These are phyloP conservation scores for Neofusicoccum laricinum DNA, from an alignment of 2,329 filamentous ascomycete species.

Conservation along the genomic window DNA sequence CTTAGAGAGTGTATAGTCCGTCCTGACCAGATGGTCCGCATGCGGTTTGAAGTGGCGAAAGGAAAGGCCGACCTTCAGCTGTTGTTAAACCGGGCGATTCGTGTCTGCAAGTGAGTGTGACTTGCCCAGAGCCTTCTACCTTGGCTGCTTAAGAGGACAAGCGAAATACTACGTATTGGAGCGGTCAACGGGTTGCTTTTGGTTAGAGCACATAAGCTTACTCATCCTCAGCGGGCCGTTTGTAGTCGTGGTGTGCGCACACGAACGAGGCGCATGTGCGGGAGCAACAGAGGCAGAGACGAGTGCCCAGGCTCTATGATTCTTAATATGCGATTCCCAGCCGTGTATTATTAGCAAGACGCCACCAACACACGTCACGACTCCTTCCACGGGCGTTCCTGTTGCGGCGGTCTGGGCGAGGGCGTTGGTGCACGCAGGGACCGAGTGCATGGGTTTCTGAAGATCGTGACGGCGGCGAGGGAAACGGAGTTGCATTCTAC, in stretches of 20 bases:
- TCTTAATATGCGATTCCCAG: background rate
- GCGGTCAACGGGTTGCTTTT: background rate
- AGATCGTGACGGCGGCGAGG: background rate
- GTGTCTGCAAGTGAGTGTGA: no score
- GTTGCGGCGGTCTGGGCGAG: background rate
- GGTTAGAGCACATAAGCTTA: conserved; percentile 1
- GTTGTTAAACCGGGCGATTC: no score
- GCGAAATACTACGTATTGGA: no score
- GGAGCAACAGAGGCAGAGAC: background rate
- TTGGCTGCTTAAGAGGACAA: no score
- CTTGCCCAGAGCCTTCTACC: no score
- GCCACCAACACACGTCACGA: background rate
- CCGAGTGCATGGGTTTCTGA: background rate
- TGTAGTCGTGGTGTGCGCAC: background rate
- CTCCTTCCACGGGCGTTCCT: background rate
- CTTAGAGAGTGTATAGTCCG: no score
- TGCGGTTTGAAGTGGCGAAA: no score
- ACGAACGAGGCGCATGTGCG: background rate
- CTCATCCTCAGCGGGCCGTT: background rate
- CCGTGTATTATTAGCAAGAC: background rate
- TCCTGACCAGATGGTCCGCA: no score
- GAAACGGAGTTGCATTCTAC: background rate
- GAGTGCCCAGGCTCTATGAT: background rate
- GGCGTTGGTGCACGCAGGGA: no score
- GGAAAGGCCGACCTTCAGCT: no score